Base-by-base conservation (phyloP, 2,329 filamentous ascomycete genomes). In the Phyllosticta ampelicida region DNA sequence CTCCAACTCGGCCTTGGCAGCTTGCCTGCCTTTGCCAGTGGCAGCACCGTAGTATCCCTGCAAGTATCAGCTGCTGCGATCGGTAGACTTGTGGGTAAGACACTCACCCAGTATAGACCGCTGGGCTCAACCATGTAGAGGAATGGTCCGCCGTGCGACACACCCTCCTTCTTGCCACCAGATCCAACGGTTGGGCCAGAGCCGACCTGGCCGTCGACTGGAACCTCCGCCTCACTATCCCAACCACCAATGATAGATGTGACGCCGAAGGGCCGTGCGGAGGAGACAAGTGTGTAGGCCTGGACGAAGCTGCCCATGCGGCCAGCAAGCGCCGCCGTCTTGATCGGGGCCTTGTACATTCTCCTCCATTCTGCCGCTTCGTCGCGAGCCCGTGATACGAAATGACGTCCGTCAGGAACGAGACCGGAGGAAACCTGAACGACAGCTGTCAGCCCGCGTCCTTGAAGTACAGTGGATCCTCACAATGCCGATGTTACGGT, bases 61-160 rank as follows among this genome's bases (percentile, higher is more conserved):
- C 28, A 49, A 29, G 54, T 50, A 59, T 61, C 51, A 63, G 55
- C 49, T 18, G 20, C 26, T 62, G 48, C 54, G 21, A 6, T 30
- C 21, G 16, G 13, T 2, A 44, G 36, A 6, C 16, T 6, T 8
- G 36, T n/a, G 2, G 13, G n/a, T 1, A n/a, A 52, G 13, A 23
- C 29, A 63, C 75, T 56, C 77, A 84, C 82, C 94, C 94, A 99
- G 80, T 96, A 97, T 65, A 92, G 77, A 58, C 94, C 94, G 69
- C 90, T 96, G 49, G 94, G 94, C 79, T 99, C 94, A 66, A 99
- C 92, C 94, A 99, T 99, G 81, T 96, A 99, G 62, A 99, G 83
- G 62, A 86, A 91, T 20, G 94, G 94, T 1, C 92, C 94, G 65
- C 94, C 94, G 71, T 90, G 85, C 73, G 84, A 87, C 68, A 84